Conservation (phyloP, 164 flowering plant genomes). For the Nymphaea colorata region DNA sequence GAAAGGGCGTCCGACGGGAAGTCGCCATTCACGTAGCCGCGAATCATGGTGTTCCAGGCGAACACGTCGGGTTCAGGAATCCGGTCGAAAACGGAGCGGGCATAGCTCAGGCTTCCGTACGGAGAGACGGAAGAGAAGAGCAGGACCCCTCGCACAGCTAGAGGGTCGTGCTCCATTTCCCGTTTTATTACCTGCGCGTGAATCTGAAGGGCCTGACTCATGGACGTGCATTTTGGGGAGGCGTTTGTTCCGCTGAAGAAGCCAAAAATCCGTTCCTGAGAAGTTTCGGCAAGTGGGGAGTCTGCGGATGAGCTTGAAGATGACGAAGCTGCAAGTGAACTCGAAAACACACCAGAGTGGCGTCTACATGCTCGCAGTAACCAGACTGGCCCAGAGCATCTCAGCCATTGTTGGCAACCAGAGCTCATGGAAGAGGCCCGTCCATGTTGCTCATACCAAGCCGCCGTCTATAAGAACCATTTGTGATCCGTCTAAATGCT, state of each 20-base stretch:
- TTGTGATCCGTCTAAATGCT: not conserved
- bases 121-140: conserved; percentile 2
- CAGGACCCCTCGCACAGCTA: conserved; percentile 7
- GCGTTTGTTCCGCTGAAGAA: not conserved
- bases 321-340: not conserved
- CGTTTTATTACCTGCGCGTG: conserved; percentile 12
- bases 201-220: conserved; percentile 12
- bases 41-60: conserved; percentile 14
- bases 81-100: conserved; percentile 10
- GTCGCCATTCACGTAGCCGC: conserved; percentile 4
- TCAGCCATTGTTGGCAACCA: too few relatives aligned
- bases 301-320: not conserved
- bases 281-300: not conserved
- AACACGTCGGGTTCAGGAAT: conserved; percentile 10
- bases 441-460: too few relatives aligned
- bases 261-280: not conserved
- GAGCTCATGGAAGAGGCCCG: too few relatives aligned
- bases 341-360: not conserved
- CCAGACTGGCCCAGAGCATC: not conserved
- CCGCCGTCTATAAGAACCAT: too few relatives aligned
- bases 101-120: conserved; percentile 7
- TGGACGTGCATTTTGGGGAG: not conserved
- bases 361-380: not conserved
- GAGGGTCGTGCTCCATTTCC: conserved; percentile 4
- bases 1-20: conserved; percentile 8